Evolutionary conservation across 352 stramenopile species (phyloP).

Genomic region (Globisporangium lucens): DNA sequence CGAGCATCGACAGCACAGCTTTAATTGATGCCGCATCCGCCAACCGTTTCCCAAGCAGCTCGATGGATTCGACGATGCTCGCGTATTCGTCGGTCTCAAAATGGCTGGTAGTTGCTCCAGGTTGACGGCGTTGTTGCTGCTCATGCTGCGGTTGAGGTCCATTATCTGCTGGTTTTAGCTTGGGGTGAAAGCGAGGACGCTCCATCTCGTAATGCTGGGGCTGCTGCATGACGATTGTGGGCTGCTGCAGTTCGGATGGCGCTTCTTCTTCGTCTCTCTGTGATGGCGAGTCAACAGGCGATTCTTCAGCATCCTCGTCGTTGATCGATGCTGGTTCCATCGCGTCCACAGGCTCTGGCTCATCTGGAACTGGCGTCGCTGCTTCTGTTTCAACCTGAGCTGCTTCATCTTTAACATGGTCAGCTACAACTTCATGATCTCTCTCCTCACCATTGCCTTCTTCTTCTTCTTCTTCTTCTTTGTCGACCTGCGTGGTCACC

Average conservation of each 20-base stretch:
- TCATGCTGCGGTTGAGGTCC: not conserved
- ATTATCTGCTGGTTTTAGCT: not conserved
- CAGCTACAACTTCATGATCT: not conserved
- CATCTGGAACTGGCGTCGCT: not conserved
- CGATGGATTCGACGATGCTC: conserved; percentile 40
- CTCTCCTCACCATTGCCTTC: not conserved
- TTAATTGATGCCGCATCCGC: conserved; percentile 51
- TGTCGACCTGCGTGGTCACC: too few relatives aligned
- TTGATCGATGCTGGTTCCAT: not conserved
- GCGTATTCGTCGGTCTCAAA: conserved; percentile 36
- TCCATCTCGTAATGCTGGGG: conserved; percentile 3
- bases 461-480: not conserved
- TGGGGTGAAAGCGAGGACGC: conserved; percentile 15
- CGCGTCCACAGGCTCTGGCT: not conserved
- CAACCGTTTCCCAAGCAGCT: conserved; percentile 41
- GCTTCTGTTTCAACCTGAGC: not conserved
- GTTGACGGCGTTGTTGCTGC: conserved; percentile 1
- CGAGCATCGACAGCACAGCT: conserved; percentile 56
- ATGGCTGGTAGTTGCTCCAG: not conserved
- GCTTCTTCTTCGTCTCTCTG: not conserved
- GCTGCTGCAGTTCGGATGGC: not conserved
- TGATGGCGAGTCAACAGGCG: not conserved
- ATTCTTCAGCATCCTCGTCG: not conserved
- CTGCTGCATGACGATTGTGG: not conserved
- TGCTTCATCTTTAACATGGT: not conserved